Evolutionary conservation across 2,329 filamentous ascomycete species (phyloP).

Genomic region (Xylariales sp.): DNA sequence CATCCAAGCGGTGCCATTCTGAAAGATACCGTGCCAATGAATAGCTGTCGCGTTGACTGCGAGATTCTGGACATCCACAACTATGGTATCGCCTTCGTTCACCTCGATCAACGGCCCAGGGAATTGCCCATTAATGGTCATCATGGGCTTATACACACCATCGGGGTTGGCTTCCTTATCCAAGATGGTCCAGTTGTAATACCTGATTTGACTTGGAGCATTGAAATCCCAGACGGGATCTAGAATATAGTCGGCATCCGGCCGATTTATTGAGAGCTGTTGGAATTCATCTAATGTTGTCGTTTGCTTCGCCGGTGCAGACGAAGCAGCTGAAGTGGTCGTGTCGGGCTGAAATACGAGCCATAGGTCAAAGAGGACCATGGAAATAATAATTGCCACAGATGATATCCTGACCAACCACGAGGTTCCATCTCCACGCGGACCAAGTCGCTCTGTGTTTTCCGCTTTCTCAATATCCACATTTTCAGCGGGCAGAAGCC

Average conservation of each 20-base stretch:
- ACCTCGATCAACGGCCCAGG: constrained; percentile 69
- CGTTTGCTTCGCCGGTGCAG: too few relatives aligned
- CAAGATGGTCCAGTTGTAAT: constrained; percentile 56
- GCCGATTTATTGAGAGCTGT: constrained; percentile 9
- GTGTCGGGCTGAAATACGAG: constrained; percentile 4
- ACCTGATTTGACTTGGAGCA: constrained; percentile 44
- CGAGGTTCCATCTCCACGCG: constrained; percentile 5
- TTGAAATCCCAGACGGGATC: constrained; percentile 50
- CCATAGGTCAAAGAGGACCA: constrained; percentile 8
- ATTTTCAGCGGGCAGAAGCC: constrained; percentile 7
- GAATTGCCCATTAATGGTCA: constrained; percentile 72
- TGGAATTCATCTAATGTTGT: constrained; percentile 1
- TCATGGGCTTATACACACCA: constrained; percentile 51
- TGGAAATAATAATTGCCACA: constrained; percentile 4
- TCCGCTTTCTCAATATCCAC: constrained; percentile 7
- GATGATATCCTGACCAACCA: constrained; percentile 11
- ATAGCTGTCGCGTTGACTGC: constrained; percentile 62
- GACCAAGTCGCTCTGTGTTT: neutral
- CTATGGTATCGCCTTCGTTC: constrained; percentile 67
- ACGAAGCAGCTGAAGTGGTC: neutral
- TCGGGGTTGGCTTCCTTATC: constrained; percentile 58
- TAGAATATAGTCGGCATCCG: constrained; percentile 49
- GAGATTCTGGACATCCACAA: constrained; percentile 66
- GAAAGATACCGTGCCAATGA: constrained; percentile 76
- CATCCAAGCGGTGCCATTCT: constrained; percentile 71